Evolutionary conservation across 371 early-diverging fungal genomes (phyloP), one percentile per base, ranked within the genome.

Genomic region (Batrachochytrium dendrobatidis): DNA sequence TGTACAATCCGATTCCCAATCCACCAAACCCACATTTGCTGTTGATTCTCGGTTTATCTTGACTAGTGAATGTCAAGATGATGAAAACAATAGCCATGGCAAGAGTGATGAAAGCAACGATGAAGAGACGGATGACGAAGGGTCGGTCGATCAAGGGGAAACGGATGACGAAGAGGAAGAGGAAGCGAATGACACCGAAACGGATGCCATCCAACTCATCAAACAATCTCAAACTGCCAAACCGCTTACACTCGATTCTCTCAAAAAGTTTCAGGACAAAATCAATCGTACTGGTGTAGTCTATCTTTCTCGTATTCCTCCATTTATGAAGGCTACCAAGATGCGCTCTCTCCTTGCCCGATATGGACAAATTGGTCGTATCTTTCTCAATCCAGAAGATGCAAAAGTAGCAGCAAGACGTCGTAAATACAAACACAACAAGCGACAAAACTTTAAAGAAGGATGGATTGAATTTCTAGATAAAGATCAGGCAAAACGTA

Each of bases 401-500:
- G 51, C 70, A 24, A 65, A 65, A 44, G 61, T 65, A 7, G 60
- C 76, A 12, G 64, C 65, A 17, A 57, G 71, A 22, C 65, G 79
- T 62, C 87, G 83, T 63, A 84, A 87, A 60, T 82, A 85, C 59
- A 57, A 63, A 25, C 59, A 68, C 30, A 76, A 74, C 59, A 63
- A 52, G 53, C 63, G 71, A 2, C 54, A 58, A 22, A 89, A 89
- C 64, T 98, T 81, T 65, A 82, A 82, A 0, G 96, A 98, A 70
- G 98, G 96, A 6, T 98, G 98, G 98, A 84, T 98, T 4, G 98
- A 98, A 71, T 96, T 98, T 69, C 72, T 73, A 56, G 90, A 92
- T 70, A 95, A 95, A 70, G 83, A 81, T 53, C 76, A 80, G 17
- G 97, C 94, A n/a, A 87, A 91, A 63, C 69, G 73, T 12, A 78